A percentile compares a stretch with the other conserved stretches of the same genome.
Conservation (phyloP, 148 eudicot species). For the Rhododendron molle region DNA sequence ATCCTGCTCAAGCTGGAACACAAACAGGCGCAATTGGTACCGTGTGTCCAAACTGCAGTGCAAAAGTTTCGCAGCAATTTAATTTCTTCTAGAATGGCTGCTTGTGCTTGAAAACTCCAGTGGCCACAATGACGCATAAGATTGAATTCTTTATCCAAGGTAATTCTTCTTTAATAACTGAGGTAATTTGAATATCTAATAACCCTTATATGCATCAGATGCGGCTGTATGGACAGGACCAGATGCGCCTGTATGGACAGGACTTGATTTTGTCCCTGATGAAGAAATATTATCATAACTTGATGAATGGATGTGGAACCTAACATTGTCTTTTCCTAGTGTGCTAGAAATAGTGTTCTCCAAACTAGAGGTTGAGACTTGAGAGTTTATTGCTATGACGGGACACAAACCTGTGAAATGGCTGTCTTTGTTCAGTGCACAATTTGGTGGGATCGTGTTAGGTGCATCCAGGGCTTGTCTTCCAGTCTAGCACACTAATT, state of each 20-base stretch:
- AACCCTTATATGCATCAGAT: neutral
- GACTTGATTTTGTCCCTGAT: neutral
- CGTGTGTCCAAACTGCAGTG: conserved; percentile 78
- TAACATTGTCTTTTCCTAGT: neutral
- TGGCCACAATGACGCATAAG: neutral
- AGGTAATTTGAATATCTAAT: neutral
- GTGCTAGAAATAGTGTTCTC: neutral
- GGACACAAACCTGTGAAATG: neutral
- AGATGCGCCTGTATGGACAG: neutral
- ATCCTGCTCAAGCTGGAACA: conserved; percentile 43
- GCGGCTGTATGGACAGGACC: neutral
- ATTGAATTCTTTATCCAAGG: neutral
- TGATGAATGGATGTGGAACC: neutral
- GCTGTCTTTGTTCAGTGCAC: neutral
- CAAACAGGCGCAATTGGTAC: conserved; percentile 71
- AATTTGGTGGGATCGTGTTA: neutral
- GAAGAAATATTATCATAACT: neutral
- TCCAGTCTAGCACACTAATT: neutral
- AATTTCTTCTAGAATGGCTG: conserved; percentile 29
- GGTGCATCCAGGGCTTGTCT: neutral
- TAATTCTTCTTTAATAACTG: neutral
- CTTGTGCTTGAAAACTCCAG: neutral
- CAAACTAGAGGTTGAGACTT: neutral
- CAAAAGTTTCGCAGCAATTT: conserved; percentile 55
- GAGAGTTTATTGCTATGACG: neutral